phyloP scores from a whole-genome alignment of 1,284 basidiomycete genomes.

The Chalciporus sp. region DNA sequence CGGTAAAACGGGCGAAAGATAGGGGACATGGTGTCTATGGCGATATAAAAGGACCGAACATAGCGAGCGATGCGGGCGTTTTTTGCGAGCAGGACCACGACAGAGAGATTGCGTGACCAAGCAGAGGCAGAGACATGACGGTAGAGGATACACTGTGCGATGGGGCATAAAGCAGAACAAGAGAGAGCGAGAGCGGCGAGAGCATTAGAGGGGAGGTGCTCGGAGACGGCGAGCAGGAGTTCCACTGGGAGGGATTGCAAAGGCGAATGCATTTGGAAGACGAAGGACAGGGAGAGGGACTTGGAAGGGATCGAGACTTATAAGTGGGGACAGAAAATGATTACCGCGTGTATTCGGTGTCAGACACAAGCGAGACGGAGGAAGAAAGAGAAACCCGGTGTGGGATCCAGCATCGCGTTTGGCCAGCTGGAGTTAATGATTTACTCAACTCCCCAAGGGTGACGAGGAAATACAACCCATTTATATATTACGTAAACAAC shows the following conservation, averaged over 20 bases:
- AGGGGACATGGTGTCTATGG: constrained; percentile 43
- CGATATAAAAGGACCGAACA: constrained; percentile 62
- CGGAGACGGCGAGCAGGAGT: constrained; percentile 51
- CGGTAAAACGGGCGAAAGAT: constrained; percentile 50
- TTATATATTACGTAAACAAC: background rate
- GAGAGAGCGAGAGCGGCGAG: constrained; percentile 51
- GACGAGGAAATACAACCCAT: background rate
- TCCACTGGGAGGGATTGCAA: constrained; percentile 52
- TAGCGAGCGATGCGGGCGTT: constrained; percentile 54
- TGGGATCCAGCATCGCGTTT: constrained; percentile 4
- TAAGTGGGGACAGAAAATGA: constrained; percentile 1
- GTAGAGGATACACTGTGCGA: constrained; percentile 65
- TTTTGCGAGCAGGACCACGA: constrained; percentile 56
- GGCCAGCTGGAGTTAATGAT: constrained; percentile 2
- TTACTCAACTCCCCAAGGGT: constrained; percentile 4
- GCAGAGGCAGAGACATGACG: constrained; percentile 52
- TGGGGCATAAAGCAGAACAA: constrained; percentile 42
- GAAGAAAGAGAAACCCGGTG: constrained; percentile 13
- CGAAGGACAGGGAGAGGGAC: background rate
- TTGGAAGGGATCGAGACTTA: background rate
- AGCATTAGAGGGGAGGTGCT: constrained; percentile 38
- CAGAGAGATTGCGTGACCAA: constrained; percentile 45
- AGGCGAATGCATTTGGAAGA: constrained; percentile 37
- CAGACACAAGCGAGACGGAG: constrained; percentile 13
- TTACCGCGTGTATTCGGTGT: constrained; percentile 13